These are phyloP conservation scores for Leccinum variicolor DNA, from an alignment of 768 basidiomycete species.

Conservation along the genomic window DNA sequence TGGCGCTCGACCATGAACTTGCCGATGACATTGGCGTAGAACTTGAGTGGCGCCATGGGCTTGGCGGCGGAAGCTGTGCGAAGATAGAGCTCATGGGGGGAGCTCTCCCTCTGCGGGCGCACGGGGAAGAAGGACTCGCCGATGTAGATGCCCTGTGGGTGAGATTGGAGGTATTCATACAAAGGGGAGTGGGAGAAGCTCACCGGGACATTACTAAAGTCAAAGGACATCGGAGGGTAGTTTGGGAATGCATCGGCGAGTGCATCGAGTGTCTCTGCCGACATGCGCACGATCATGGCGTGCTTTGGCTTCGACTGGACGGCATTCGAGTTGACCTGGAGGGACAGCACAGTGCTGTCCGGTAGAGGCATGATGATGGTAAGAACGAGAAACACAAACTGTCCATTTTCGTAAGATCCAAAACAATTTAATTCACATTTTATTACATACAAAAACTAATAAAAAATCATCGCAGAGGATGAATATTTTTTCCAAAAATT, in stretches of 20 bases:
- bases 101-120: conserved; percentile 48
- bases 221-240: conserved; percentile 50
- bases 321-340: conserved; percentile 54
- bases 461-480: not conserved
- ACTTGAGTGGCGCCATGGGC: conserved; percentile 63
- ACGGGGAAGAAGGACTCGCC: conserved; percentile 64
- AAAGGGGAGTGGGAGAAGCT: conserved; percentile 18
- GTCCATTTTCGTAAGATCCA: not conserved
- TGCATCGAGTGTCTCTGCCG: conserved; percentile 67
- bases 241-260: conserved; percentile 46
- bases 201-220: conserved; percentile 62
- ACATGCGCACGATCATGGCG: conserved; percentile 75
- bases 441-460: not conserved
- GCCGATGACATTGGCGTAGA: conserved; percentile 71
- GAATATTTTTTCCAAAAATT: conserved; percentile 72
- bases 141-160: conserved; percentile 58
- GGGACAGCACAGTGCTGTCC: conserved; percentile 45
- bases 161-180: not conserved
- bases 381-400: no score
- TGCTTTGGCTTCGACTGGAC: conserved; percentile 61
- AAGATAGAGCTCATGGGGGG: conserved; percentile 71
- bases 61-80: conserved; percentile 55
- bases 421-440: not conserved
- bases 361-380: conserved; percentile 64
- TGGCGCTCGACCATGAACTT: conserved; percentile 67